Evolutionary conservation across 495 filamentous ascomycete genomes (phyloP), one percentile per base, ranked within the genome.

Genomic region (Hypoxylon subgilvum): DNA sequence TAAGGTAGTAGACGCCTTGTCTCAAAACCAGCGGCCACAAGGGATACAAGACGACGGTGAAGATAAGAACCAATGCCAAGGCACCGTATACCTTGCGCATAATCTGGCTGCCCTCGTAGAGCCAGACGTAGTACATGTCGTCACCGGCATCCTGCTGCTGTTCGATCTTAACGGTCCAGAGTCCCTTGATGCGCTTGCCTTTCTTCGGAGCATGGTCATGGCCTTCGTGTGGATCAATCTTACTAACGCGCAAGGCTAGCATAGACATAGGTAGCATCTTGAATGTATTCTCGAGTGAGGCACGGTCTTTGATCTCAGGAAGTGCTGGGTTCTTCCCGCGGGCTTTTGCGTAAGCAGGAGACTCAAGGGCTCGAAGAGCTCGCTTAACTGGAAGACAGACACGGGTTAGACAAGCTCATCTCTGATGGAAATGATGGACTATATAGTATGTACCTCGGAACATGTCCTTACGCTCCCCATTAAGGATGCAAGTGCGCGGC

Each of bases 401-500:
- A 34, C 32, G 47, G 44, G 62, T 64, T 46, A 57, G 38, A 21
- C 17, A 21, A 7, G 7, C 13, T 25, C 8, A 28, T 16, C 13
- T 23, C 32, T 4, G 4, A 9, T 22, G 19, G 17, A n/a, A 14
- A 31, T 54, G 10, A 14, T 34, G 31, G 13, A 27, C 10, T 40
- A 32, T 9, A 45, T n/a, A n/a, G n/a, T n/a, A 49, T 68, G 44
- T 74, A 96, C 93, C 89, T 82, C 88, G 90, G 76, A 99, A 97
- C 86, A 99, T 92, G 59, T 99, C 93, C 76, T 96, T 97, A 52
- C 95, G 82, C 78, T 97, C 93, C 57, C 94, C 95, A 65, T 97
- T 92, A 61, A 96, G 79, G 52, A 99, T 95, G 75, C 88, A 91
- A 21, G 94, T 96, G 60, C 95, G 82, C 35, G 84, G 79, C 82